Conservation (phyloP, 306 rosid genomes). For the Nissolia schottii region DNA sequence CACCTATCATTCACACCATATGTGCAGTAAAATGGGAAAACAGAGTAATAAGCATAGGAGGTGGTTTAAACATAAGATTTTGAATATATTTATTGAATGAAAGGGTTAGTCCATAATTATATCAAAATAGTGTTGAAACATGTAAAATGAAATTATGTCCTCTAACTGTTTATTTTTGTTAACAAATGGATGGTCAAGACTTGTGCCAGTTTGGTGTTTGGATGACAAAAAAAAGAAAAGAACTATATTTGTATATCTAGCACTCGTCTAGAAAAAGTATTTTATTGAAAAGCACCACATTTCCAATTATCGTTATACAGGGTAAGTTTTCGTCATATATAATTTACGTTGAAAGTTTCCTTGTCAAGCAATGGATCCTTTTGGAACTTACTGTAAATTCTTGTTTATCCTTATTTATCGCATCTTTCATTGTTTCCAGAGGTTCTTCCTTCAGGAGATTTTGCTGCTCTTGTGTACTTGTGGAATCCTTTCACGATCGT, state of each 20-base stretch:
- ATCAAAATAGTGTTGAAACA: not conserved
- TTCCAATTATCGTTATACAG: constrained; percentile 2
- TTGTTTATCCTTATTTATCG: constrained; percentile 9
- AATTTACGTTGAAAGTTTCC: not conserved
- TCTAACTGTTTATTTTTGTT: not conserved
- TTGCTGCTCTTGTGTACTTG: constrained; percentile 44
- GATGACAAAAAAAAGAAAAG: not conserved
- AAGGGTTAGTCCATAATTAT: not conserved
- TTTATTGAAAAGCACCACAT: not conserved
- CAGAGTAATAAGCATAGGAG: not conserved
- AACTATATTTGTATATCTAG: not conserved
- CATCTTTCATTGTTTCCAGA: constrained; percentile 31
- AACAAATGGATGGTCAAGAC: not conserved
- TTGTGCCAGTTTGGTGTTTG: not conserved
- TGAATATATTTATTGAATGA: not conserved
- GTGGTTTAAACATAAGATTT: not conserved
- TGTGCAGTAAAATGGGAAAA: not conserved
- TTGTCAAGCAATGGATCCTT: constrained; percentile 1
- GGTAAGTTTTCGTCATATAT: not conserved
- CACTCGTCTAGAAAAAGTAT: not conserved
- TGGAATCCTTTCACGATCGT: constrained; percentile 51
- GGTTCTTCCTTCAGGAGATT: constrained; percentile 39
- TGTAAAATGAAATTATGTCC: not conserved
- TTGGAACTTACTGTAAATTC: not conserved
- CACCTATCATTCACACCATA: too few species aligned